Base-by-base conservation (phyloP, 2,329 filamentous ascomycete genomes). In the Macrophomina phaseolina region DNA sequence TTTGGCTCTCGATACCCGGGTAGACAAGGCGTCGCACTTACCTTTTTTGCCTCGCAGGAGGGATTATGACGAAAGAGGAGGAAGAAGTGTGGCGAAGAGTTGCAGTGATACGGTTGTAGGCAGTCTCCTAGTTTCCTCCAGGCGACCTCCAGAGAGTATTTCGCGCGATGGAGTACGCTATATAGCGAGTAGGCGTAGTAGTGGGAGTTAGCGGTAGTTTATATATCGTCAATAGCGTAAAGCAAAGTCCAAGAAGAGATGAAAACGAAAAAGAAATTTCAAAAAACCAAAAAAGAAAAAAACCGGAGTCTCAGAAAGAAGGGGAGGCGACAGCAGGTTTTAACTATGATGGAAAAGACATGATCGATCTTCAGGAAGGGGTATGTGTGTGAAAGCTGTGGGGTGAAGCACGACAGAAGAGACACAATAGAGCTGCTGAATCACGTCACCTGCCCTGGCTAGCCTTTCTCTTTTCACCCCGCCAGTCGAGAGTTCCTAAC, bases 391-490 rank as follows among this genome's bases (percentile, higher is more conserved):
- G 58, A 23, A 32, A 23, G 30, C 9, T 14, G 11, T n/a, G 58
- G 58, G 18, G 9, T 18, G 16, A 61, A 61, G 56, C 56, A 48
- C 55, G 56, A 61, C 40, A 48, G 32, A 49, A 9, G 46, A 23
- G 12, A 45, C 58, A 62, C 45, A 62, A 62, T 51, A 23, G 32
- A 36, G 58, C 45, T 48, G 30, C 58, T 62, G 42, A 28, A 62
- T 62, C 58, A 62, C 58, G 58, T 62, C 58, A 62, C 42, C 58
- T 62, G 58, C 16, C 40, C 42, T 12, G 30, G 49, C 11, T 28
- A 4, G 11, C 7, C 12, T 11, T 6, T 49, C 46, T 45, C 16
- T 45, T 14, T 5, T 16, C 42, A 14, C 42, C 42, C 16, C 1
- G 5, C 42, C 42, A n/a, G 5, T 14, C 46, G 5, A 49, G 4